Conservation (phyloP, 2,329 filamentous ascomycete species). For the Akanthomyces dipterigenus region DNA sequence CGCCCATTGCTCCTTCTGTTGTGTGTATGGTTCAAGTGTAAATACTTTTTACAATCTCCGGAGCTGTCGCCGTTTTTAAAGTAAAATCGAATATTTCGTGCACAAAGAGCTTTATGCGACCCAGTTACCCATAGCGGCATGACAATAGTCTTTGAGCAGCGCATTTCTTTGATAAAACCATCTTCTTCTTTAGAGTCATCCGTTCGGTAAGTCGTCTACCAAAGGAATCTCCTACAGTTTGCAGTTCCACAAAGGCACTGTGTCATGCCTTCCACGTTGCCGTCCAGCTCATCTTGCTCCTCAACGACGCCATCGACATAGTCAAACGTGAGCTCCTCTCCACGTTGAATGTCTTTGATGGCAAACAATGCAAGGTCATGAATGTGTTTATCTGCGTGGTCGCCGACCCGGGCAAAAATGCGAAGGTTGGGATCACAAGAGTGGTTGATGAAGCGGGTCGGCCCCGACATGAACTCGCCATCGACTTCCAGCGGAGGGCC, state of each 20-base stretch:
- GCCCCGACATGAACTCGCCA: slow-evolving; percentile 71
- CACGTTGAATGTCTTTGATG: slow-evolving; percentile 54
- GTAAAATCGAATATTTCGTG: background rate
- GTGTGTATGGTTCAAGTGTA: background rate
- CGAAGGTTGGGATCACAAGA: slow-evolving; percentile 72
- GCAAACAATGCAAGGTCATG: slow-evolving; percentile 77
- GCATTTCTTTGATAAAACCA: background rate
- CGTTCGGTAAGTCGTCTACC: slow-evolving; percentile 35
- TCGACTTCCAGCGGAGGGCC: slow-evolving; percentile 54
- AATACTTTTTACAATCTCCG: background rate
- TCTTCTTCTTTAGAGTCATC: too few species aligned
- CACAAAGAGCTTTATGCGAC: background rate
- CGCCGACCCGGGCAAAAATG: slow-evolving; percentile 72
- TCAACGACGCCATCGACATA: slow-evolving; percentile 62
- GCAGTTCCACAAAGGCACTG: slow-evolving; percentile 55
- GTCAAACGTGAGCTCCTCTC: slow-evolving; percentile 72
- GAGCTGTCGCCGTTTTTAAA: background rate
- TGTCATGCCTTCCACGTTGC: slow-evolving; percentile 46
- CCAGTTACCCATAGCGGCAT: background rate
- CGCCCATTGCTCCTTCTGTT: background rate
- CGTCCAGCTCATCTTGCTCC: slow-evolving; percentile 36
- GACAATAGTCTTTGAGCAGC: background rate
- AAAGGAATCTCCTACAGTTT: slow-evolving; percentile 64
- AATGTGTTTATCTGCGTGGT: slow-evolving; percentile 65
- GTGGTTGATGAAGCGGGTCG: slow-evolving; percentile 78